Evolutionary conservation across 805 yeast genomes (phyloP), one percentile per base, ranked within the genome.

Genomic region (Saccharomycopsis vini): DNA sequence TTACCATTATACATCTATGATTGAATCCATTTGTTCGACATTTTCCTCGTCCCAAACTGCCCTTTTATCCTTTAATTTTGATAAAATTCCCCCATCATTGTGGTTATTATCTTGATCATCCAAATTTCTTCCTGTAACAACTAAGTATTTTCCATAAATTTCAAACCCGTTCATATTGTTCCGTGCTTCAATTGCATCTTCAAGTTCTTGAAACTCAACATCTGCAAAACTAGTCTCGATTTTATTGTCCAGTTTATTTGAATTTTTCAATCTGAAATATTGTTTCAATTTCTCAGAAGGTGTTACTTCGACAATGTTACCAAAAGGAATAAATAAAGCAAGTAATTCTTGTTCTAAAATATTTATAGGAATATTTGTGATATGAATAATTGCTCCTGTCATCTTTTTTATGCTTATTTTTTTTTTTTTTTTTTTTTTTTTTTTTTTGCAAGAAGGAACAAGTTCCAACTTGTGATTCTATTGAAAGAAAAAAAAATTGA

Each of bases 91-190:
- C 7, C 21, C 15, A 16, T 32, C 31, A 3, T 15, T 19, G n/a
- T 10, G 12, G 21, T 36, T 9, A n/a, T 18, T 16, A 15, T 19
- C 22, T 6, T 26, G 16, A 20, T 23, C 29, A n/a, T 19, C 28
- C 13, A 33, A 5, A 18, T n/a, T 2, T 12, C 36, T 15, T 6
- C 34, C 29, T 13, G 43, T 39, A 13, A 43, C 44, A 9, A 44
- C 29, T 20, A 47, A 39, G 22, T 36, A 47, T 16, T 38, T 44
- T 13, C 42, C 42, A 18, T 26, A 31, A 5, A 34, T 5, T 31
- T 44, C 49, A n/a, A 31, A 47, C 13, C 51, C 51, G 15, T 47
- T 41, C 43, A 47, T 41, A 19, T 45, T 45, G 2, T 15, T 15
- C 6, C 6, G 16, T 7, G 50, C 44, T n/a, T 46, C 46, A 10